Base-by-base conservation (phyloP, 2,329 filamentous ascomycete genomes). In the Colletotrichum tropicicola region DNA sequence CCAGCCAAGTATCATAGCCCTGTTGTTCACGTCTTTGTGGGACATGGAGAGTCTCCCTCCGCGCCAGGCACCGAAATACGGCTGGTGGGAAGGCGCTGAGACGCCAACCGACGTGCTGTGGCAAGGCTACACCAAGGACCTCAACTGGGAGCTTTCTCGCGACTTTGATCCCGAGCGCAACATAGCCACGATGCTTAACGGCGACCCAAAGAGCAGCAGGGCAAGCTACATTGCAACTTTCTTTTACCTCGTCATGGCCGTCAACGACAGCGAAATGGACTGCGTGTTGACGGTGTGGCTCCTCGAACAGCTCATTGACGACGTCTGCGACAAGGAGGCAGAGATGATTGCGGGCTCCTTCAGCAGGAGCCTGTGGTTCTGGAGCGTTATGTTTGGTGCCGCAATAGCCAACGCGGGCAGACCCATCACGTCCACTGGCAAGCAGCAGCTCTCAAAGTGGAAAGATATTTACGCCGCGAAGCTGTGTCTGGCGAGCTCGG, bases 221-320 rank as follows among this genome's bases (percentile, higher is more conserved):
- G 80, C 78, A 37, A 79, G 79, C 57, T 82, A 82, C 70, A 80
- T 82, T 57, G 79, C 80, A 41, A 82, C 79, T 32, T 82, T 82
- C 70, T 80, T 83, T 70, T 83, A 82, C 69, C 75, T 83, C 43
- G 79, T 80, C 72, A 77, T 81, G 48, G 80, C 82, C 65, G 70
- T 83, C 61, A 79, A 79, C 39, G 75, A 80, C 56, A 75, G 73
- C 37, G 72, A 74, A 30, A 75, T 83, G 39, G 79, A 82, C 65
- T 77, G 78, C 25, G 79, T 81, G 58, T 74, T 83, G 37, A 75
- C 80, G 6, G 79, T 79, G 63, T 82, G 79, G 80, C 77, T 82
- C 47, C 74, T 82, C 45, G 80, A 82, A 68, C 80, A 83, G 62
- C 73, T 82, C 48, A 75, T 82, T 13, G 78, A 79, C 52, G 80